Evolutionary conservation across 257 asterid genomes (phyloP), one percentile per base, ranked within the genome.

Genomic region (Plantago major): DNA sequence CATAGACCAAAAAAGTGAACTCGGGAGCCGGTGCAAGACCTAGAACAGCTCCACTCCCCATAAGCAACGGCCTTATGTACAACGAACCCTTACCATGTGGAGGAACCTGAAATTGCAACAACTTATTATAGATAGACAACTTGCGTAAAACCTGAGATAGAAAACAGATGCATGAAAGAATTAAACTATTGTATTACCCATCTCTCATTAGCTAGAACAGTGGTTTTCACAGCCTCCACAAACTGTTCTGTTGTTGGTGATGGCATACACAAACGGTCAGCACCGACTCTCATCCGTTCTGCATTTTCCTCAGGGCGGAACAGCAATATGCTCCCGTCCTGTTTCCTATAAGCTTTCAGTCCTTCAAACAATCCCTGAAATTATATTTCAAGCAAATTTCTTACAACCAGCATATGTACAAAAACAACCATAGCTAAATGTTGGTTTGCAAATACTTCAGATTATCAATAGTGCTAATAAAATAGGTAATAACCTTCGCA

Each of bases 211-310:
- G 94, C 94, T 63, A 84, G 60, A 37, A 84, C 88, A 47, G 82
- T 84, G 53, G 44, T 72, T 77, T 74, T 80, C 46, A 87, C 85
- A 14, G 90, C 86, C 65, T 82, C 90, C 63, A 87, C 43, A 71
- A 87, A 87, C 70, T 84, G 88, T 51, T 87, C 88, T 37, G 82
- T 88, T 42, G 86, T 78, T 11, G 88, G 95, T 58, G 90, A 65
- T 69, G 95, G 85, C 94, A 84, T 80, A 69, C 90, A 87, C 89
- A 87, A 82, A n/a, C 94, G 94, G 57, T 87, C 90, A 0, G 95
- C 95, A 5, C 95, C 94, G 73, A 67, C 65, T 62, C 74, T 71
- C 53, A 87, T 63, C 28, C 95, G 83, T 43, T 50, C 54, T 4
- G 81, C 95, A 68, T 87, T 87, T 73, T 87, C 95, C 60, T 80